Conservation (phyloP, 2,329 filamentous ascomycete species). For the Ophiocordyceps camponoti-rufipedis region DNA sequence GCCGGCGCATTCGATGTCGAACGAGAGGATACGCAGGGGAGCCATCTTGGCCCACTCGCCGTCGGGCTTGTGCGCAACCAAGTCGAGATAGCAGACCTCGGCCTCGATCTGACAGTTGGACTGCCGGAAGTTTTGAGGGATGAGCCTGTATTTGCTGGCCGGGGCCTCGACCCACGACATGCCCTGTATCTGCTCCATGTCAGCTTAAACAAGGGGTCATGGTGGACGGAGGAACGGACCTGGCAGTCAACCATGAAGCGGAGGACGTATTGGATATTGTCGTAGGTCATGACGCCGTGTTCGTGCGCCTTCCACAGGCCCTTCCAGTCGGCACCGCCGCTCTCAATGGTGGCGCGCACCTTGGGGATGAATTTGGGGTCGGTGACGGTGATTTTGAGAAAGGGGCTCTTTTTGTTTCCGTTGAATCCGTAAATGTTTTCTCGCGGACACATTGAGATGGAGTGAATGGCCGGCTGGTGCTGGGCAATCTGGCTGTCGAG, state of each 20-base stretch:
- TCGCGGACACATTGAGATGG: conserved; percentile 62
- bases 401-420: conserved; percentile 80
- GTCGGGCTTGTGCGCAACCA: conserved; percentile 74
- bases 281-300: conserved; percentile 71
- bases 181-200: conserved; percentile 47
- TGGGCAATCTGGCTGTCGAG: conserved; percentile 66
- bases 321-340: conserved; percentile 70
- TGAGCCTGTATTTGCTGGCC: conserved; percentile 51
- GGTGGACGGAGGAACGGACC: conserved; percentile 22
- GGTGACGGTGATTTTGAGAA: conserved; percentile 81
- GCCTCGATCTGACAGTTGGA: conserved; percentile 97
- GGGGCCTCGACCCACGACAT: conserved; percentile 97
- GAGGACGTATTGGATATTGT: conserved; percentile 87
- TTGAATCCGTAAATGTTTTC: conserved; percentile 92
- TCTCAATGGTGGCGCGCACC: conserved; percentile 59
- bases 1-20: conserved; percentile 97
- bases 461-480: conserved; percentile 56
- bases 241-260: conserved; percentile 97
- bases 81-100: conserved; percentile 59
- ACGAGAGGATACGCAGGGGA: conserved; percentile 77
- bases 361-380: conserved; percentile 72
- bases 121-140: conserved; percentile 48
- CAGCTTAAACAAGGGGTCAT: conserved; percentile 2
- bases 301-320: conserved; percentile 60
- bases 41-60: conserved; percentile 98